Base-by-base conservation (phyloP, 176 grass and related monocot genomes). In the Aegilops tauschii region DNA sequence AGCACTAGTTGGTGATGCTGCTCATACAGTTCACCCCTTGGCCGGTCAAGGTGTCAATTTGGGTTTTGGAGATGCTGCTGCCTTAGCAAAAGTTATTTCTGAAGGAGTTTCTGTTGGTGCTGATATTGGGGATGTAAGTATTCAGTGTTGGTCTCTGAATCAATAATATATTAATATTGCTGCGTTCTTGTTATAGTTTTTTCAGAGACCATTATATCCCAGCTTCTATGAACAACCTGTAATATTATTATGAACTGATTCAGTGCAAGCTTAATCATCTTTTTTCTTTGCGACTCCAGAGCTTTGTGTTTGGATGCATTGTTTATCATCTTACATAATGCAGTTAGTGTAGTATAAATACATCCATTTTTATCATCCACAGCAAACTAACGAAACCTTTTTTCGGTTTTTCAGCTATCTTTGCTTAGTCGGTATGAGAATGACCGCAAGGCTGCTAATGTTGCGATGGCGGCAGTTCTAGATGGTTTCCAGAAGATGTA, bases 1-100 rank as follows among this genome's bases (percentile, higher is more conserved):
- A 29, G 96, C 87, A 11, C 50, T 98, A 82, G 86, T 98, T 81
- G 96, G 96, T 59, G 96, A 98, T 81, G 92, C 94, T 81, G 96
- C 94, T 67, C 96, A 96, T 88, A 92, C 96, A 31, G 93, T 98
- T 9, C 93, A 98, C 75, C 96, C 93, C 23, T 90, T 96, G 71
- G 96, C 96, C 0, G 96, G 96, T 9, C 96, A 98, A 91, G 93
- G 92, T 14, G 96, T 98, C 35, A 98, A 98, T 83, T 93, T 98
- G 74, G 93, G 96, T 16, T 98, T 98, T 75, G 90, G 92, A 77
- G 93, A 98, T 82, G 94, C 92, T 30, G 91, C 86, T 77, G 76
- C 88, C 84, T 86, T 98, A 67, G 88, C 92, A 40, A 94, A 90
- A 82, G 79, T 91, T 76, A 92, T 98, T 56, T 83, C 92, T 80